Evolutionary conservation across 2,329 filamentous ascomycete genomes (phyloP).

Genomic region (Phaeophleospora eucalypticola): DNA sequence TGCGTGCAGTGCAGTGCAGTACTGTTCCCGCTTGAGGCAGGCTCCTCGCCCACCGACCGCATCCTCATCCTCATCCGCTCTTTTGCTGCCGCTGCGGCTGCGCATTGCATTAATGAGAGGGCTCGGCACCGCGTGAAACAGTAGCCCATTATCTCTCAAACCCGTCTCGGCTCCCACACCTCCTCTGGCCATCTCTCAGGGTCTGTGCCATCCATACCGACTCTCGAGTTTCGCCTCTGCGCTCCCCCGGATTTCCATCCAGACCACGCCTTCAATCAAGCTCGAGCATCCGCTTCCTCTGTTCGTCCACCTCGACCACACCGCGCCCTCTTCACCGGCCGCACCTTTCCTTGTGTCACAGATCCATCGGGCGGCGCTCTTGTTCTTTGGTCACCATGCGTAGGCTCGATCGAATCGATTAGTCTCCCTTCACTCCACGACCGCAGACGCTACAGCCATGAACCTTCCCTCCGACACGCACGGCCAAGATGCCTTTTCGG

Average conservation of each 20-base stretch:
- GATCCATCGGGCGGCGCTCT: slow-evolving; percentile 7
- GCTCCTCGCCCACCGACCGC: neutral
- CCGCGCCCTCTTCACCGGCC: slow-evolving; percentile 11
- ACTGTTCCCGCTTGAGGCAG: neutral
- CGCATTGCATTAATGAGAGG: too few species aligned
- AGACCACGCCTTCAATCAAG: neutral
- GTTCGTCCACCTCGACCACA: neutral
- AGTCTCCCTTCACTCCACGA: slow-evolving; percentile 16
- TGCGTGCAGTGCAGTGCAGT: too few species aligned
- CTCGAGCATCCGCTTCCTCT: neutral
- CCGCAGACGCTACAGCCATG: slow-evolving; percentile 18
- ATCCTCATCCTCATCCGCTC: too few species aligned
- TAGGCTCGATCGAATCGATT: slow-evolving; percentile 22
- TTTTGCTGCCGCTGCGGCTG: neutral
- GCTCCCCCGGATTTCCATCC: neutral
- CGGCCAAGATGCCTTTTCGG: slow-evolving; percentile 18
- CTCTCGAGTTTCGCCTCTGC: too few species aligned
- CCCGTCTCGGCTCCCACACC: neutral
- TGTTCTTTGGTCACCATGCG: slow-evolving; percentile 17
- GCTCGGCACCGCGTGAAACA: neutral
- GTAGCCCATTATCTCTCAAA: neutral
- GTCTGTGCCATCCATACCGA: neutral
- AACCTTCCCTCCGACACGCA: slow-evolving; percentile 21
- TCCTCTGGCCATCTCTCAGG: too few species aligned
- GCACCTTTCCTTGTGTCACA: slow-evolving; percentile 11